These are phyloP conservation scores for Gossypium bickii DNA, from an alignment of 345 rosid genomes.

Conservation along the genomic window DNA sequence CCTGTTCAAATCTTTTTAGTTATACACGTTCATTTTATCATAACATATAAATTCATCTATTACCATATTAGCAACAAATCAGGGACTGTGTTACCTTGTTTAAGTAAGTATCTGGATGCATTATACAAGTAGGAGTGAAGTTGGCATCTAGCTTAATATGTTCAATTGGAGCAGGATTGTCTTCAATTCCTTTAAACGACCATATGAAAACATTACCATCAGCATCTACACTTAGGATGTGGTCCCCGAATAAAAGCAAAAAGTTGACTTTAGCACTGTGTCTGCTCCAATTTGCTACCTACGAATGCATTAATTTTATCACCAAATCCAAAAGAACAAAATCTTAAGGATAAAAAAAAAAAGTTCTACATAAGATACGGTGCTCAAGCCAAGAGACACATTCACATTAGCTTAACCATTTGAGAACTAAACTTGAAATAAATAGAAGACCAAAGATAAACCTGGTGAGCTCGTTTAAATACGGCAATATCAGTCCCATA, in stretches of 20 bases:
- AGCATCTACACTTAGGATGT: conserved; percentile 63
- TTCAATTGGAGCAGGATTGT: conserved; percentile 56
- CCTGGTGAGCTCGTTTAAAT: conserved; percentile 84
- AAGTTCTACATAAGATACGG: background rate
- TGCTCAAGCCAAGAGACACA: background rate
- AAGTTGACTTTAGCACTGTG: conserved; percentile 72
- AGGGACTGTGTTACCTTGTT: conserved; percentile 57
- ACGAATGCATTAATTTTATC: conserved; percentile 15
- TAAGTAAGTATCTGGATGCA: conserved; percentile 92
- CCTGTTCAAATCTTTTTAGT: conserved; percentile 38
- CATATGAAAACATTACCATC: conserved; percentile 72
- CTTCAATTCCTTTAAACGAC: conserved; percentile 73
- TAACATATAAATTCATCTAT: background rate
- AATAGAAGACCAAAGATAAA: conserved; percentile 14
- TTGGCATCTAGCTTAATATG: conserved; percentile 48
- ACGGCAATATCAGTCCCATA: conserved; percentile 66
- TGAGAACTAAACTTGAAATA: background rate
- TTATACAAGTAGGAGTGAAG: conserved; percentile 69
- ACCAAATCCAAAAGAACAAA: background rate
- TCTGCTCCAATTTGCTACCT: conserved; percentile 87
- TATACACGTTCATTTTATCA: background rate
- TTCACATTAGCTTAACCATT: background rate
- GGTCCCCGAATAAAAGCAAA: conserved; percentile 78
- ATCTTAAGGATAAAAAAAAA: background rate
- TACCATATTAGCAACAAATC: background rate